Evolutionary conservation across 2,329 filamentous ascomycete species (phyloP), one percentile per base, ranked within the genome.

Genomic region (Trichoderma sp.): DNA sequence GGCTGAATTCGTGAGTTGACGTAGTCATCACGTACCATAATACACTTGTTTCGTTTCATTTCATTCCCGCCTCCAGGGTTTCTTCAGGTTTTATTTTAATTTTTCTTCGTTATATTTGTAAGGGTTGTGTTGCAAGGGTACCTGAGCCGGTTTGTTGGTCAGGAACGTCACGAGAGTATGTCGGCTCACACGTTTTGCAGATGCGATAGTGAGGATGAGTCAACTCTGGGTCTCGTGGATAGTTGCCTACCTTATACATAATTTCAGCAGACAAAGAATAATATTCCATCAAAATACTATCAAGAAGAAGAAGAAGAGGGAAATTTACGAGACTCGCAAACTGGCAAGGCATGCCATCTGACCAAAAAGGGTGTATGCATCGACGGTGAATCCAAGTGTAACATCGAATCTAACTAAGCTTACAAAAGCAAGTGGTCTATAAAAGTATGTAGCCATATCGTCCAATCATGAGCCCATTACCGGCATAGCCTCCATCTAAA

Each of bases 401-500:
- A 24, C 27, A 71, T 62, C 60, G 18, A 16, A 63, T 63, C 59
- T 29, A 63, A 50, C 41, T 50, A 16, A 29, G 56, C 35, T 63
- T 50, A 31, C 38, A 33, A 63, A 50, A 35, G n/a, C 38, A 71
- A 50, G 14, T 24, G 24, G 6, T 71, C 27, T 71, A 63, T 71
- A 41, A 18, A 45, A 45, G 24, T 31, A 59, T 31, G 33, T 27
- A 16, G 29, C 69, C 38, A 65, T 4, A 53, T 56, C 69, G 31
- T 73, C 60, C n/a, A 73, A 65, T 73, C 69, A 41, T 73, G 38
- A 71, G 29, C 41, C 60, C 69, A 56, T 56, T 65, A 72, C 12
- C 24, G 69, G 69, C 60, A 73, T 64, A 65, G 69, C 69, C 59
- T 73, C 69, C 38, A 29, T 73, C 41, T n/a, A 56, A 24, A 24